Conservation (phyloP, 768 basidiomycete genomes). For the Suillus variegatus region DNA sequence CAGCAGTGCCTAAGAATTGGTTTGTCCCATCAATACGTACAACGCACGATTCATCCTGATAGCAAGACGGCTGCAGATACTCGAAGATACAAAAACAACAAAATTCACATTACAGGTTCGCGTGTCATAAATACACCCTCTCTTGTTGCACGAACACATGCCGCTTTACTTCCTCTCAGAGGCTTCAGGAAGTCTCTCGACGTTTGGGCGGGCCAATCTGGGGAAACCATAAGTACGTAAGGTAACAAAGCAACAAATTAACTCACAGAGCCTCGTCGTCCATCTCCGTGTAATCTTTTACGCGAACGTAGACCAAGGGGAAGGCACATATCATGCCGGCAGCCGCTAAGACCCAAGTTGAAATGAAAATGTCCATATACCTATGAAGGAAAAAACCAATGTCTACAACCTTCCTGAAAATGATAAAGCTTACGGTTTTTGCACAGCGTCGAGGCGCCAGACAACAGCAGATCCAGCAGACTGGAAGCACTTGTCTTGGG, state of each 20-base stretch:
- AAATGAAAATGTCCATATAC: constrained; percentile 68
- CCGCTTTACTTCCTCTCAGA: neutral
- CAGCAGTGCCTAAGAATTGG: neutral
- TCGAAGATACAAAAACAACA: neutral
- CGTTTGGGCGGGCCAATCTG: constrained; percentile 4
- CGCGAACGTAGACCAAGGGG: constrained; percentile 67
- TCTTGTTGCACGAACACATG: neutral
- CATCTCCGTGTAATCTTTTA: constrained; percentile 53
- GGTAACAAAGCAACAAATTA: neutral
- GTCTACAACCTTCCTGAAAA: constrained; percentile 13
- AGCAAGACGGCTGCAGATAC: neutral
- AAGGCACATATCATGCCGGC: constrained; percentile 61
- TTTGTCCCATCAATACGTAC: neutral
- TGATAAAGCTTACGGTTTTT: constrained; percentile 49
- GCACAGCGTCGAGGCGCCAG: constrained; percentile 65
- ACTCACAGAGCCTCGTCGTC: constrained; percentile 57
- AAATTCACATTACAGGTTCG: constrained; percentile 4
- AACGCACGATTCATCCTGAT: neutral
- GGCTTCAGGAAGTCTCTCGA: neutral
- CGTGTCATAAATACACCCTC: constrained; percentile 19
- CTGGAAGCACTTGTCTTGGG: constrained; percentile 65
- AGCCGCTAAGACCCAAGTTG: constrained; percentile 65
- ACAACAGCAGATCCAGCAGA: constrained; percentile 66
- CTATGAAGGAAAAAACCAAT: constrained; percentile 14
- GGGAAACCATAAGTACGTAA: neutral